A percentile compares a stretch with the other conserved stretches of the same genome.
Conservation (phyloP, 371 early-diverging fungal species). For the Apophysomyces sp. region DNA sequence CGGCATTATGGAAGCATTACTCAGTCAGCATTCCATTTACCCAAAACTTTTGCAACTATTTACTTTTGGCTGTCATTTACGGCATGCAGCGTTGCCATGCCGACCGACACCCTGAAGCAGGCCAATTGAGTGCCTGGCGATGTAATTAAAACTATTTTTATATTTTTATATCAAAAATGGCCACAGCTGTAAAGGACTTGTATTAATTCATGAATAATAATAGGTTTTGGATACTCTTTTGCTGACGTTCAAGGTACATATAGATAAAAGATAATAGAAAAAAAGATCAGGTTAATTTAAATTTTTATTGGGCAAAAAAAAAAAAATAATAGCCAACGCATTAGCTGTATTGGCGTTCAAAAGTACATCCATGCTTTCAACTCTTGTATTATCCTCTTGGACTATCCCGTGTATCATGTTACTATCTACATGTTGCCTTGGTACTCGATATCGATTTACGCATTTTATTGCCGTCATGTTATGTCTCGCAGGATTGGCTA, state of each 20-base stretch:
- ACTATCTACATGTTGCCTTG: slow-evolving; percentile 27
- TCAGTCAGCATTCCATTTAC: slow-evolving; percentile 40
- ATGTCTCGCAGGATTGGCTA: slow-evolving; percentile 30
- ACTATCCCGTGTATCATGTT: slow-evolving; percentile 46
- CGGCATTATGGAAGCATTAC: slow-evolving; percentile 39
- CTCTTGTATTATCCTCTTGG: slow-evolving; percentile 42
- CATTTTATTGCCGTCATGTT: slow-evolving; percentile 32
- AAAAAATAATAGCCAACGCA: slow-evolving; percentile 24
- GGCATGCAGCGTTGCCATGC: neutral
- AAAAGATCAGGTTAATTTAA: no score
- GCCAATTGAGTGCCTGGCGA: slow-evolving; percentile 12
- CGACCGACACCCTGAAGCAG: neutral
- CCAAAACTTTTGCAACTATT: slow-evolving; percentile 36
- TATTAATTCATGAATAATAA: no score
- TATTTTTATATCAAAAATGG: neutral
- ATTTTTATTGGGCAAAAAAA: neutral
- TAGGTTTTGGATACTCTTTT: slow-evolving; percentile 42
- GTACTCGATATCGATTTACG: slow-evolving; percentile 21
- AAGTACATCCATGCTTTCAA: slow-evolving; percentile 43
- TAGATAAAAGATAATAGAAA: neutral
- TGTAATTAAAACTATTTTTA: slow-evolving; percentile 10
- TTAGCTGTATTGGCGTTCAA: slow-evolving; percentile 45
- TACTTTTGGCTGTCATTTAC: slow-evolving; percentile 27
- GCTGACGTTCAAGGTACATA: slow-evolving; percentile 40
- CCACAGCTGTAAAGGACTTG: neutral